phyloP scores from a whole-genome alignment of 768 basidiomycete genomes.

The Pilatotrama ljubarskyi region DNA sequence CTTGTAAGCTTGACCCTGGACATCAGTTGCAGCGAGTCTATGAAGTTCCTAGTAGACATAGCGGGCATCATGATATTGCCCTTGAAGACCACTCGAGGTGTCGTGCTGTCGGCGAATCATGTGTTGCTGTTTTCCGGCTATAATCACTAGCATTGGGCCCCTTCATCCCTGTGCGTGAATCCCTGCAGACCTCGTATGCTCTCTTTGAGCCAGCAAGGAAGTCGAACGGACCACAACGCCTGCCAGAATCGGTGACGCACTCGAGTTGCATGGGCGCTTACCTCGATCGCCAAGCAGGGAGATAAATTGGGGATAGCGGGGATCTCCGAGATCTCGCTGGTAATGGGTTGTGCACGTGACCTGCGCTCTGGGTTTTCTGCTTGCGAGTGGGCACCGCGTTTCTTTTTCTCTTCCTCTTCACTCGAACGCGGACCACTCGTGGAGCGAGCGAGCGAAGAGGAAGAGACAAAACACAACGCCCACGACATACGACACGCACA shows the following conservation, averaged over 20 bases:
- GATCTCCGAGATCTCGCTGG: slow-evolving; percentile 12
- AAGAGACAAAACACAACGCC: slow-evolving; percentile 24
- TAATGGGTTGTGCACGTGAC: not conserved
- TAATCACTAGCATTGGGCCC: no score
- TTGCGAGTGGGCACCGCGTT: slow-evolving; percentile 8
- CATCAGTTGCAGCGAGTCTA: no score
- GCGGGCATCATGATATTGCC: no score
- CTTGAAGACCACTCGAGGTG: no score
- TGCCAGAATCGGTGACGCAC: not conserved
- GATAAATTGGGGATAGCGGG: slow-evolving; percentile 10
- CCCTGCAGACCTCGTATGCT: no score
- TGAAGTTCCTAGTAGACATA: no score
- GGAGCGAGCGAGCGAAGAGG: slow-evolving; percentile 34
- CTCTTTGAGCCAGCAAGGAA: no score
- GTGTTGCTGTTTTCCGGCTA: no score
- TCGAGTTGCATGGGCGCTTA: not conserved
- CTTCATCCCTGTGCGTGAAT: no score
- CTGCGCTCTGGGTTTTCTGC: slow-evolving; percentile 9
- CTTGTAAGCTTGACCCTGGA: no score
- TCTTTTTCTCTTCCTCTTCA: slow-evolving; percentile 35
- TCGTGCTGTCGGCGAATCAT: no score
- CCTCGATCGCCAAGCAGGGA: not conserved
- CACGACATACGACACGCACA: not conserved
- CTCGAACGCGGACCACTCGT: slow-evolving; percentile 24
- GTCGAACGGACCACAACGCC: no score